Conservation (phyloP, 805 yeast genomes). For the Teunomyces barrocoloradensis region DNA sequence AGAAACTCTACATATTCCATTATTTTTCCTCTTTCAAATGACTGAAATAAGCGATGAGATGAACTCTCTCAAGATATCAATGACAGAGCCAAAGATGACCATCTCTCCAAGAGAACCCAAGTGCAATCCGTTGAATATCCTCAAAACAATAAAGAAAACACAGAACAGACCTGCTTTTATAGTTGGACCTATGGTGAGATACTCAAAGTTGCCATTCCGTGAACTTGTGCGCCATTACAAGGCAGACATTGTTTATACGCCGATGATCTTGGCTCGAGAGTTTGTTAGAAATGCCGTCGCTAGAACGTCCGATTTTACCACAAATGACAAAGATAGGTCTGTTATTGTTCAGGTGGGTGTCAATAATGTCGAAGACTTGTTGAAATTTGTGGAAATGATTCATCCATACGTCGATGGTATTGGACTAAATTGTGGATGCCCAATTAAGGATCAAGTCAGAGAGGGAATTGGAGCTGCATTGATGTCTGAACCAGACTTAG, state of each 20-base stretch:
- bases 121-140: slow-evolving; percentile 34
- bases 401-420: slow-evolving; percentile 89
- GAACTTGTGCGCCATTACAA: slow-evolving; percentile 67
- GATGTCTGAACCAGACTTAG: slow-evolving; percentile 78
- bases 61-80: not conserved
- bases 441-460: slow-evolving; percentile 88
- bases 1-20: no score
- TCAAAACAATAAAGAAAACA: slow-evolving; percentile 19
- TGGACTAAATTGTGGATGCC: slow-evolving; percentile 97
- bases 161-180: slow-evolving; percentile 37
- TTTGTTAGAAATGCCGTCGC: slow-evolving; percentile 84
- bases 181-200: slow-evolving; percentile 95
- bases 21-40: not conserved
- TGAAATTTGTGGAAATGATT: slow-evolving; percentile 85
- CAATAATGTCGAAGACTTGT: slow-evolving; percentile 75
- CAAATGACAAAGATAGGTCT: slow-evolving; percentile 66
- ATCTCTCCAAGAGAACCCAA: slow-evolving; percentile 19
- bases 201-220: slow-evolving; percentile 90
- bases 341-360: slow-evolving; percentile 89
- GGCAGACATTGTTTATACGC: slow-evolving; percentile 85
- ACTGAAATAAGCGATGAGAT: not conserved
- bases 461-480: slow-evolving; percentile 98
- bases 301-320: slow-evolving; percentile 78
- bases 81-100: not conserved
- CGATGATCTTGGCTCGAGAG: slow-evolving; percentile 95